Evolutionary conservation across 2,329 filamentous ascomycete genomes (phyloP), one percentile per base, ranked within the genome.

Genomic region (Ophiognomonia clavigignenti-juglandacearum): DNA sequence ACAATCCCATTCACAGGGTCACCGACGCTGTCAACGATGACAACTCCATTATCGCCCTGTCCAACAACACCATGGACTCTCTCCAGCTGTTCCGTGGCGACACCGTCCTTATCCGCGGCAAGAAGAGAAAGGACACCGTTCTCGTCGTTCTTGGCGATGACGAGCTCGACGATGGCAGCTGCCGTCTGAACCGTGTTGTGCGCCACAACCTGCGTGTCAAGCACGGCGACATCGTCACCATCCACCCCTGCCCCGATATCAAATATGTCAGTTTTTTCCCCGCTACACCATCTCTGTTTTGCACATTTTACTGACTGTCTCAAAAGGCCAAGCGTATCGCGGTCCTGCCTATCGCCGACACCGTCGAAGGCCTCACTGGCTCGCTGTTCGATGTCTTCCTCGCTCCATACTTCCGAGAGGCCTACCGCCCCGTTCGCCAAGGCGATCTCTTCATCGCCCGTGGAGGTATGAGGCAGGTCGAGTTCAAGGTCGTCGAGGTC

Each of bases 91-190:
- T 98, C 86, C 88, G 95, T 65, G 93, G 93, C 58, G 93, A 98
- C 68, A 98, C 93, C 56, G 95, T 98, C 45, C 78, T 97, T 50
- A 92, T 98, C 48, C 95, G 95, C 74, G 93, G 93, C 71, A 98
- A 98, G 84, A 98, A 97, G 87, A 83, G 93, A 72, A 96, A 96
- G 80, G 93, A 98, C 65, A 98, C 93, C 4, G 93, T 97, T 51
- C 77, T 98, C 64, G 97, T 98, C 63, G 95, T 98, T 51, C 80
- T 98, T 52, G 91, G 91, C 54, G 93, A 98, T 68, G 93, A 98
- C 63, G 93, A 98, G 55, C 85, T 98, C 46, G 93, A 98, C 74
- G 93, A 98, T 64, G 93, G 93, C 58, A 96, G 86, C 61, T 93
- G 88, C 59, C 87, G 93, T 63, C 93, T 98, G 77, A 98, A 98